phyloP scores from a whole-genome alignment of 257 asterid species.

The Thymus quinquecostatus region DNA sequence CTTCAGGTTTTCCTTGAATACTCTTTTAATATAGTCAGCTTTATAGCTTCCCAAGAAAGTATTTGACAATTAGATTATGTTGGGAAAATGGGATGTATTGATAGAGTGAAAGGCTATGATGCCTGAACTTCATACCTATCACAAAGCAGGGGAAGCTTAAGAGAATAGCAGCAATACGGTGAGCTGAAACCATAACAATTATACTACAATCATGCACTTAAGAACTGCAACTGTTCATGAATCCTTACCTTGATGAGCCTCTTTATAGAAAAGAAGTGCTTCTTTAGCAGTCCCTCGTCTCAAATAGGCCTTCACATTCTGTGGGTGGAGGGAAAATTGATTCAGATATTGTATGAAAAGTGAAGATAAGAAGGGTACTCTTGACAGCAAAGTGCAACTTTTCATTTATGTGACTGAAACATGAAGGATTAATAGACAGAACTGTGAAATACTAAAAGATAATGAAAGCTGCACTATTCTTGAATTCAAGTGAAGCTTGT shows the following conservation, averaged over 20 bases:
- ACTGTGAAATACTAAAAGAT: background rate
- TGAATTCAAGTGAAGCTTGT: background rate
- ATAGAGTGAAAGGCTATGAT: background rate
- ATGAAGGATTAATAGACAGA: constrained; percentile 11
- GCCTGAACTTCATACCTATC: background rate
- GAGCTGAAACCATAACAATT: constrained; percentile 8
- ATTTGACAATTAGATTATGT: background rate
- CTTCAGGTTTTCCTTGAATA: background rate
- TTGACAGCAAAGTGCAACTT: constrained; percentile 13
- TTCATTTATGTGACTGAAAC: constrained; percentile 1
- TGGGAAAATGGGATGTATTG: background rate
- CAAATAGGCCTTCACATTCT: constrained; percentile 37
- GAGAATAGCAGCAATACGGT: background rate
- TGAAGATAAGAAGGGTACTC: background rate
- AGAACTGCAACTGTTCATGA: constrained; percentile 30
- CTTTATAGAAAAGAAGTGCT: constrained; percentile 28
- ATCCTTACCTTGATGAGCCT: constrained; percentile 33
- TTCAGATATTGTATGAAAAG: constrained; percentile 13
- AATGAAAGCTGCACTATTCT: constrained; percentile 3
- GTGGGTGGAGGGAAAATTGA: background rate
- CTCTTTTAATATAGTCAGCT: background rate
- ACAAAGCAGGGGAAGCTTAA: background rate
- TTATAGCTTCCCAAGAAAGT: background rate
- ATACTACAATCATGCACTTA: constrained; percentile 19
- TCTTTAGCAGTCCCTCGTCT: constrained; percentile 39